Base-by-base conservation (phyloP, 176 grass and related monocot genomes). In the Pontederia paniculata region DNA sequence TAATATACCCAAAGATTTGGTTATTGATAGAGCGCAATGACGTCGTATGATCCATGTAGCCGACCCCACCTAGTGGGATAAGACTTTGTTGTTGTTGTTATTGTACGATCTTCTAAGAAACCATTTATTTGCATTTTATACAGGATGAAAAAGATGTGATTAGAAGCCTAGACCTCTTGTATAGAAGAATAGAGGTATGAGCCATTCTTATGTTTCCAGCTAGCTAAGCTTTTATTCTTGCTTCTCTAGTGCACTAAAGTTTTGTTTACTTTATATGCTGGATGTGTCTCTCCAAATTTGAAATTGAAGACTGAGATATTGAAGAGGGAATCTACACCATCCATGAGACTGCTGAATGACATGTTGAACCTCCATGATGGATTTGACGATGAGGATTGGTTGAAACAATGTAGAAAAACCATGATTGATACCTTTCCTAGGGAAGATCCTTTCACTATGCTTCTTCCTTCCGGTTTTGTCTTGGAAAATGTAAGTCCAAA, bases 101-200 rank as follows among this genome's bases (percentile, higher is more conserved):
- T 37, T 37, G 0, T 37, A 37, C 28, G 3, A 37, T 37, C 28
- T 37, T 14, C 21, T 1, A 54, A 43, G n/a, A 11, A 37, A 14
- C 43, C 19, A 42, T 54, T n/a, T 44, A 4, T 21, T 15, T 2
- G n/a, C n/a, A n/a, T 10, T 14, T 42, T 67, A 43, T 67, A n/a
- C 74, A 96, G 90, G 85, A 96, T 12, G 90, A 96, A 60, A 83
- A 62, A 23, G 90, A 89, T 78, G 79, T 57, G 31, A 78, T 96
- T 77, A 89, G 85, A 83, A 89, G 90, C 54, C 85, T 96, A 57
- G 85, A 96, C 57, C 82, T 96, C 45, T 86, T 89, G 51, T 96
- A 96, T 62, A 89, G 90, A 83, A 73, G 82, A 50, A 63, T 89
- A 76, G 85, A 96, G 76, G 90, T 83, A 78, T 59, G 67, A 21